Evolutionary conservation across 2,329 filamentous ascomycete species (phyloP).

Genomic region (Aspergillus pseudoviridinutans): DNA sequence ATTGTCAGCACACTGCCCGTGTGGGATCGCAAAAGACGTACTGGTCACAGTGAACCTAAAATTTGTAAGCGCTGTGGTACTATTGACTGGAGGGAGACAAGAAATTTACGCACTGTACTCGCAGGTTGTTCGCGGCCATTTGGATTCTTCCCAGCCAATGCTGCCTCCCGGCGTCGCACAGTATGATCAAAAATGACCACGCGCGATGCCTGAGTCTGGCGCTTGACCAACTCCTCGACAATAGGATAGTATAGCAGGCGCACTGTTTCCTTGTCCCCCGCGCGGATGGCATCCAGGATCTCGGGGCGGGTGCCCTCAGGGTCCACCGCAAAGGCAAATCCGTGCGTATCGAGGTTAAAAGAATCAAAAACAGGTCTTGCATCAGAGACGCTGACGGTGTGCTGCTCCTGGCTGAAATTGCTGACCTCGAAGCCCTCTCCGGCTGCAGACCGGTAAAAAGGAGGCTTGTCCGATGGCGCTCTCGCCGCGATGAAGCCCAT

Average conservation of each 20-base stretch:
- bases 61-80: background rate
- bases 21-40: background rate
- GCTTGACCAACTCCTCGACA: background rate
- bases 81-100: background rate
- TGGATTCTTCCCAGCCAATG: background rate
- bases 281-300: background rate
- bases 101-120: background rate
- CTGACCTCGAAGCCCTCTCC: slow-evolving; percentile 1
- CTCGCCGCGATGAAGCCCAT: background rate
- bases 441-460: background rate
- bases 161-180: background rate
- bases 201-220: background rate
- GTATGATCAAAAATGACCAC: background rate
- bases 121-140: background rate
- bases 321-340: background rate
- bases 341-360: background rate
- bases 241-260: background rate
- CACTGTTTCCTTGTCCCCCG: background rate
- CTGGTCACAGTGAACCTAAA: background rate
- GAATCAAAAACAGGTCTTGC: background rate
- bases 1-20: background rate
- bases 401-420: background rate
- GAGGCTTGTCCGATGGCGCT: background rate
- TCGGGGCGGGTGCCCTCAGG: background rate
- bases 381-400: background rate